Base-by-base conservation (phyloP, 805 yeast species). In the Spathaspora boniae region DNA sequence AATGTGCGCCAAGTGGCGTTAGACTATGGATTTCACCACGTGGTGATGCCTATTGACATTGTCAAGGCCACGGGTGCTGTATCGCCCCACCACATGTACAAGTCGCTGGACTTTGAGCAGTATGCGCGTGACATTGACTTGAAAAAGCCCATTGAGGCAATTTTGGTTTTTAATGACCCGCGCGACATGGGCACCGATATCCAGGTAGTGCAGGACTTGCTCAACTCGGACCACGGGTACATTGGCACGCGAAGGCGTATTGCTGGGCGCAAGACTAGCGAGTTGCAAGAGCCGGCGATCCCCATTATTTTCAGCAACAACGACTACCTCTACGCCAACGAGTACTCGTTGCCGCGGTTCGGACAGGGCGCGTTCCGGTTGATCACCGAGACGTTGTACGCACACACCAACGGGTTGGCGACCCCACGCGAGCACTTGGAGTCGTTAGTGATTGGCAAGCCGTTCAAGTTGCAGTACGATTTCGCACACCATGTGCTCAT, bases 291-390 rank as follows among this genome's bases (percentile, higher is more conserved):
- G 9, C 89, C 86, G 28, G 61, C 76, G 2, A 66, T 83, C 2
- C 95, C 93, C 3, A 80, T 85, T 14, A 74, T 78, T 42, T 87
- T 86, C 59, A 82, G 91, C 28, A 87, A 86, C 58, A 76, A 83
- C 51, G 97, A 89, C 58, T 74, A 86, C 50, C 51, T 83, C 22
- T 89, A 96, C 95, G 86, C 96, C 12, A 88, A 85, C 51, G 87
- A 82, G 49, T 89, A 82, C 56, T 59, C 54, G 11, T 60, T 81
- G 36, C 86, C 95, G 16, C 70, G 97, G 37, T 84, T 86, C 51
- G 97, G 96, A 5, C 95, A 88, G 61, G 97, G 97, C 17, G 94
- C 91, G 2, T 82, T 85, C 50, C 68, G 91, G 42, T 71, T 76
- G 34, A 61, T 75, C 29, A 60, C 83, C 4, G 82, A 84, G 49